Conservation (phyloP, 2,329 filamentous ascomycete genomes). For the Nigrograna mackinnonii region DNA sequence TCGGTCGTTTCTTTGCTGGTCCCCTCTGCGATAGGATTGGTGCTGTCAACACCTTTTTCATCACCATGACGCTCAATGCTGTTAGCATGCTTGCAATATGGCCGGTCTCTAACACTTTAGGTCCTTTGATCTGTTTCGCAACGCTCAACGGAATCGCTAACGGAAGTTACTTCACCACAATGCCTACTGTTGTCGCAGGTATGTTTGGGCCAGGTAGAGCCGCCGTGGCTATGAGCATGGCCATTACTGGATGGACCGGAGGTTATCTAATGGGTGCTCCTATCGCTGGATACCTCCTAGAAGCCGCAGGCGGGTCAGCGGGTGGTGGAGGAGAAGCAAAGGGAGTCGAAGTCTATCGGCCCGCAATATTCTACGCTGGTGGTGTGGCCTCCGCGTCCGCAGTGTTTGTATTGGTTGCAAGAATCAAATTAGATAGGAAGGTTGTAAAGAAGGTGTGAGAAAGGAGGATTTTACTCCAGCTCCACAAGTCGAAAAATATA, state of each 20-base stretch:
- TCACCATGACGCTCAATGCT: conserved; percentile 28
- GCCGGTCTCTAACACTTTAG: conserved; percentile 27
- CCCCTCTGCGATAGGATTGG: conserved; percentile 33
- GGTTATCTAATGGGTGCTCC: conserved; percentile 1
- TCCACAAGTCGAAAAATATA: no score
- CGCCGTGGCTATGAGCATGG: conserved; percentile 30
- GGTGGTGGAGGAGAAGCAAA: neutral
- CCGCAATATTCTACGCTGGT: conserved; percentile 1
- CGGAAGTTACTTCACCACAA: conserved; percentile 29
- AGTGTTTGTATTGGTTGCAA: neutral
- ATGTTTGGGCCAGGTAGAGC: conserved; percentile 32
- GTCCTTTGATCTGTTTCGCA: conserved; percentile 28
- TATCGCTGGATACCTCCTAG: neutral
- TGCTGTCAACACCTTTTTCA: conserved; percentile 33
- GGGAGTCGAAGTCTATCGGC: neutral
- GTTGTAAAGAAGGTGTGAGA: neutral
- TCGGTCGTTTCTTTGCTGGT: conserved; percentile 28
- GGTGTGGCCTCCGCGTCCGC: neutral
- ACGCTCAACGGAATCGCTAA: conserved; percentile 33
- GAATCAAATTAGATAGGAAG: neutral
- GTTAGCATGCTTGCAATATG: conserved; percentile 34
- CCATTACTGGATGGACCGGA: conserved; percentile 26
- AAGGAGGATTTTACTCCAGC: no score
- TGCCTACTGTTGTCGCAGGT: conserved; percentile 30
- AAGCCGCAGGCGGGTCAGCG: neutral